phyloP scores from a whole-genome alignment of 805 yeast species.

The Alloascoidea africana region DNA sequence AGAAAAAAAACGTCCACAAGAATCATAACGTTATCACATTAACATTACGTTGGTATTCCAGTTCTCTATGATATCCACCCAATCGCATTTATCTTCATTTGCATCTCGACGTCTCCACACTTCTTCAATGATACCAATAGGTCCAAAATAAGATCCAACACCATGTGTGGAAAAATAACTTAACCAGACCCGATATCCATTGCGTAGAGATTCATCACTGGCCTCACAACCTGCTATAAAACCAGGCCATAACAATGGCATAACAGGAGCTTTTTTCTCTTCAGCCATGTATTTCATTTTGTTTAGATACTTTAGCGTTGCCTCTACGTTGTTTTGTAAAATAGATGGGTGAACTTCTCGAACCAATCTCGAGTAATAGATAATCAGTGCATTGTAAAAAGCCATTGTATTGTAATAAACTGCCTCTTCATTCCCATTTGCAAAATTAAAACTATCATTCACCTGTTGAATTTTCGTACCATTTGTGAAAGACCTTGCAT shows the following conservation, averaged over 20 bases:
- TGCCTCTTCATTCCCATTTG: conserved; percentile 37
- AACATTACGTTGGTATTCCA: conserved; percentile 82
- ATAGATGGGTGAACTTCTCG: conserved; percentile 36
- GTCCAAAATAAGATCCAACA: conserved; percentile 75
- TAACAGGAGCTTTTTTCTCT: conserved; percentile 32
- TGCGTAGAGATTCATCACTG: conserved; percentile 37
- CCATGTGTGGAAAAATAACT: conserved; percentile 33
- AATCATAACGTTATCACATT: conserved; percentile 19
- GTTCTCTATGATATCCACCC: conserved; percentile 69
- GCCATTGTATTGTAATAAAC: conserved; percentile 70
- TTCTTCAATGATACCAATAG: conserved; percentile 71
- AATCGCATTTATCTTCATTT: conserved; percentile 43
- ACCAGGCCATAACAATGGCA: conserved; percentile 81
- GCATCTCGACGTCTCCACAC: conserved; percentile 66
- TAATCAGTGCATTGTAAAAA: conserved; percentile 55
- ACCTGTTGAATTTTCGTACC: conserved; percentile 3
- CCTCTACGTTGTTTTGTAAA: conserved; percentile 46
- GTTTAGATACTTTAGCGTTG: conserved; percentile 49
- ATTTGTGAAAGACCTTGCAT: conserved; percentile 26
- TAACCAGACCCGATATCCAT: conserved; percentile 55
- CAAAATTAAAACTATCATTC: conserved; percentile 11
- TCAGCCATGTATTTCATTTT: conserved; percentile 42
- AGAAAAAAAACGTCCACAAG: too few species aligned
- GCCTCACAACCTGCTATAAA: conserved; percentile 81
- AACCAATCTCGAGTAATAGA: conserved; percentile 57